Base-by-base conservation (phyloP, 106 monocot genomes). In the Dendrobium chrysotoxum region DNA sequence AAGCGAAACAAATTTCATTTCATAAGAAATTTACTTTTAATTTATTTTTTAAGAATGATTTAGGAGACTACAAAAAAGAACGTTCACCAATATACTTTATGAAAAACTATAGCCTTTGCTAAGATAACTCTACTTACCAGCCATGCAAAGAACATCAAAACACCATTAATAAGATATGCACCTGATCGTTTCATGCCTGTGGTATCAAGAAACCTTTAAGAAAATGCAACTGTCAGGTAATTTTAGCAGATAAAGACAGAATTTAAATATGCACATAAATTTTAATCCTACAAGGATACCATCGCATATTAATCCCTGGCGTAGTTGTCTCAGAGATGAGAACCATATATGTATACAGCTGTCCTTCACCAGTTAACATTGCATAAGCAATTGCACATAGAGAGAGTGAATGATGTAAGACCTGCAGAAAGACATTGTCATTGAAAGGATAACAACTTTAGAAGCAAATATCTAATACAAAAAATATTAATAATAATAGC, bases 301-400 rank as follows among this genome's bases (percentile, higher is more conserved):
- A 99, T 99, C 98, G 83, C 71, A 99, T 75, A 82, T 99, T 93
- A 78, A 99, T 86, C 75, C 84, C 89, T 1, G 95, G 95, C 4
- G 98, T 93, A 16, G 95, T 99, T 53, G 86, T 81, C 87, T 99
- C 98, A 95, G 98, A 99, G 30, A 99, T 95, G 18, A 99, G 86
- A 65, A 91, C 82, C 92, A 93, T 88, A 84, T 85, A 95, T 75
- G 92, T 91, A 68, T 95, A 99, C 50, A 99, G 77, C 78, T 95
- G 98, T 23, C 93, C 98, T 83, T 95, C 89, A 46, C 93, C 90
- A 72, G 89, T 90, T 28, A 93, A 57, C 86, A 95, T 88, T 30
- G 91, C 72, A 78, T 99, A 99, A 10, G 89, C 42, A 78, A 95
- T 83, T 28, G 89, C 84, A 83, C 87, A 78, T 73, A 93, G 39